Conservation (phyloP, 139 green algal species). For the Ettlia oleoabundans region DNA sequence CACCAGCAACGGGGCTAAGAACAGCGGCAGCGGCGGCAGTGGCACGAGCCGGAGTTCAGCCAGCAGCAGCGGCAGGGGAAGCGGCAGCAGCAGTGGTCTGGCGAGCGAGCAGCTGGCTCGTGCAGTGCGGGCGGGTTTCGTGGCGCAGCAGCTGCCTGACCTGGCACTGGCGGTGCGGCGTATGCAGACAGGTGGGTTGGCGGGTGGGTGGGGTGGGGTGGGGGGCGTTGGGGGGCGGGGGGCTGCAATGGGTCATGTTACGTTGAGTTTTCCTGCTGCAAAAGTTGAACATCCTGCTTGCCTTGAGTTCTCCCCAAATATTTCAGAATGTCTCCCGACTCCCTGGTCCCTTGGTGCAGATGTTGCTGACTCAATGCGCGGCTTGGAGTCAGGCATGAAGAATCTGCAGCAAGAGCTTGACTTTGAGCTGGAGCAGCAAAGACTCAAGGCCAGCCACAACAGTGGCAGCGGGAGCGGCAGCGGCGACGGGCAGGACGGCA, state of each 20-base stretch:
- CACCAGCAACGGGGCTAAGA: background rate
- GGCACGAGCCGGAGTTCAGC: background rate
- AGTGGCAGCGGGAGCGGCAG: background rate
- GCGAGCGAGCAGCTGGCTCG: background rate
- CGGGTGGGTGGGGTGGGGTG: background rate
- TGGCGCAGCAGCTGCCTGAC: slow-evolving; percentile 31
- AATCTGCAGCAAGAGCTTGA: slow-evolving; percentile 34
- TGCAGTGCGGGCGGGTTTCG: slow-evolving; percentile 14
- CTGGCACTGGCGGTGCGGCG: slow-evolving; percentile 37
- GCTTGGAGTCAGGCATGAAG: slow-evolving; percentile 38
- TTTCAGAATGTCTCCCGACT: too few species aligned
- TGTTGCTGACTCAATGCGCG: slow-evolving; percentile 42
- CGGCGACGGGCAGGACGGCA: background rate
- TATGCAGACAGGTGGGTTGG: slow-evolving; percentile 38
- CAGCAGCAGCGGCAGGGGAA: background rate
- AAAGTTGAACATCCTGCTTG: too few species aligned
- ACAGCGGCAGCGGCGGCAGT: background rate
- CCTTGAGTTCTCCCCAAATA: too few species aligned
- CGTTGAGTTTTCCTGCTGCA: too few species aligned
- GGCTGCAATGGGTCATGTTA: too few species aligned
- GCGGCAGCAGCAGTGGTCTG: background rate
- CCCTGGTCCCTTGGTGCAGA: slow-evolving; percentile 24
- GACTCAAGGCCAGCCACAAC: background rate
- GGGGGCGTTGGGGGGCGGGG: too few species aligned
- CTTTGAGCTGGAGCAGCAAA: slow-evolving; percentile 9